Evolutionary conservation across 805 yeast genomes (phyloP).

Genomic region (Ogataea polymorpha): DNA sequence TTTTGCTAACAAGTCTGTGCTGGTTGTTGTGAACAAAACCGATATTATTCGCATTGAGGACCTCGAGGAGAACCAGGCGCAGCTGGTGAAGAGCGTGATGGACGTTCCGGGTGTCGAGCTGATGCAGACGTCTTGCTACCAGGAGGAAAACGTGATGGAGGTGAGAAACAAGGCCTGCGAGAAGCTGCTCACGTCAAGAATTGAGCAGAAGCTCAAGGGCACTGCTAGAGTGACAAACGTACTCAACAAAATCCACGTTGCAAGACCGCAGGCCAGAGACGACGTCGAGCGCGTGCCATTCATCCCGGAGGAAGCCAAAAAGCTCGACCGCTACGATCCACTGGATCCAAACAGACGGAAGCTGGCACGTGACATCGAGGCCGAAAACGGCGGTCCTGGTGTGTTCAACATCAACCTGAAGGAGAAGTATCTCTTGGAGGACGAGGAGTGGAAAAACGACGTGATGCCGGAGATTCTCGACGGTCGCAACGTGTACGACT

Average conservation of each 20-base stretch:
- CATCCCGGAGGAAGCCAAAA: constrained; percentile 75
- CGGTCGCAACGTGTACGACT: constrained; percentile 96
- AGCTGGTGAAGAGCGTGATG: constrained; percentile 60
- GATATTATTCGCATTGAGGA: constrained; percentile 88
- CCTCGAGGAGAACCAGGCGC: constrained; percentile 71
- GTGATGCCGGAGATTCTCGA: constrained; percentile 94
- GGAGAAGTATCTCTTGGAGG: constrained; percentile 87
- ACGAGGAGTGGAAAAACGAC: constrained; percentile 97
- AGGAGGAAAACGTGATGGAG: constrained; percentile 91
- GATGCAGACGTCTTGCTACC: constrained; percentile 89
- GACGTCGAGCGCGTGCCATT: constrained; percentile 73
- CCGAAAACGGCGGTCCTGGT: constrained; percentile 98
- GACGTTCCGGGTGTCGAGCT: constrained; percentile 82
- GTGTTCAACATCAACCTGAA: constrained; percentile 91
- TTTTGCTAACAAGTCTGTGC: constrained; percentile 93
- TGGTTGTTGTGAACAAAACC: constrained; percentile 93
- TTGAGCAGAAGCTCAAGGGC: constrained; percentile 94
- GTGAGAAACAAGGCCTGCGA: constrained; percentile 98
- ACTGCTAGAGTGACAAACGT: constrained; percentile 85
- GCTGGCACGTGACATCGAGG: constrained; percentile 86
- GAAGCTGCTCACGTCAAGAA: constrained; percentile 89
- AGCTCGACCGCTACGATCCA: constrained; percentile 63
- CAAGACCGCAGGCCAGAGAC: constrained; percentile 86
- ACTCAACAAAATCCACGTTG: constrained; percentile 92
- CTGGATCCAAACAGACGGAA: constrained; percentile 78